Conservation (phyloP, 768 basidiomycete genomes). For the Tulasnella sp. region DNA sequence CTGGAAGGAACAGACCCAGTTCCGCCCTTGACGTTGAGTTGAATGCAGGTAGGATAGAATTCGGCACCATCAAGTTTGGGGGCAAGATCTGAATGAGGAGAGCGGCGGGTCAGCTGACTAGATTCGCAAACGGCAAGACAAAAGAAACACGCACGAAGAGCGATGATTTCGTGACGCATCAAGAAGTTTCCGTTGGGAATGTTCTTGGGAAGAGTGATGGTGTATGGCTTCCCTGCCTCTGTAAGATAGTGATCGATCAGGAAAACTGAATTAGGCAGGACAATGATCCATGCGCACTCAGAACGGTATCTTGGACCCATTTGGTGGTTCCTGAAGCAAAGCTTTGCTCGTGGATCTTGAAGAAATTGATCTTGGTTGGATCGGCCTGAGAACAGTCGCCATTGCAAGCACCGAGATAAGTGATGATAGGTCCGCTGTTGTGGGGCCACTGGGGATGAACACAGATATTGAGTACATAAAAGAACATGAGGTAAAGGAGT, state of each 20-base stretch:
- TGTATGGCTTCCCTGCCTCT: too few relatives aligned
- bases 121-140: background rate
- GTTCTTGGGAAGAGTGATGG: constrained; percentile 26
- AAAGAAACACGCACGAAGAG: background rate
- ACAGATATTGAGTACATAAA: too few relatives aligned
- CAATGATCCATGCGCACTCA: constrained; percentile 2
- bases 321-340: background rate
- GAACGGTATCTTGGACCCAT: constrained; percentile 7
- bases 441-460: constrained; percentile 22
- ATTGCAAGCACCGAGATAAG: constrained; percentile 55
- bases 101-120: background rate
- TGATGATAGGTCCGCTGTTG: constrained; percentile 46
- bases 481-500: too few relatives aligned
- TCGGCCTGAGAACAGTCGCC: constrained; percentile 49
- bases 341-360: constrained; percentile 46
- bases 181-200: constrained; percentile 59
- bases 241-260: background rate
- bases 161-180: constrained; percentile 41
- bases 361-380: constrained; percentile 49
- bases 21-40: constrained; percentile 36
- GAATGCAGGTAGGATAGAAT: constrained; percentile 65
- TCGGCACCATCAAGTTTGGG: constrained; percentile 49
- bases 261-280: constrained; percentile 2
- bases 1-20: constrained; percentile 26
- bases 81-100: constrained; percentile 32